phyloP scores from a whole-genome alignment of 805 yeast genomes.

The Candida boleticola region DNA sequence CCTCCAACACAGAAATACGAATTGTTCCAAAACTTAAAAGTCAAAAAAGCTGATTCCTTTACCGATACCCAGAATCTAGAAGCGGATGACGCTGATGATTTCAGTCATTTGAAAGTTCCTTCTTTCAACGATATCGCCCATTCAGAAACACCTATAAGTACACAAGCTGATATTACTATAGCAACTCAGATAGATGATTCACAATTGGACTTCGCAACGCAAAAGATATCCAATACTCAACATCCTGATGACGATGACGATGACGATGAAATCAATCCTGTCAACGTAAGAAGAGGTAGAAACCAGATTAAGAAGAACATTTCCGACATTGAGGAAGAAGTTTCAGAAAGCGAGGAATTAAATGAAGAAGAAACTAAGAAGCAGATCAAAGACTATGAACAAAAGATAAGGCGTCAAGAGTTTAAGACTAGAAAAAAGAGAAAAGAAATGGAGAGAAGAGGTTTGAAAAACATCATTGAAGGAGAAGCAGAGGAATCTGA shows the following conservation, averaged over 20 bases:
- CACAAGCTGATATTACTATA: conserved; percentile 12
- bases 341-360: conserved; percentile 15
- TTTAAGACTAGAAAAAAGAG: conserved; percentile 31
- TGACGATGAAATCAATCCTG: conserved; percentile 27
- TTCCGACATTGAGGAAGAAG: conserved; percentile 13
- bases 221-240: background rate
- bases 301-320: conserved; percentile 14
- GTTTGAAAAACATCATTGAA: conserved; percentile 61
- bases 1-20: conserved; percentile 7
- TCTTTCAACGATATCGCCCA: conserved; percentile 20
- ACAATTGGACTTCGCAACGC: background rate
- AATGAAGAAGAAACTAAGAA: conserved; percentile 24
- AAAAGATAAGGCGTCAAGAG: conserved; percentile 33
- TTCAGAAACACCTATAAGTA: conserved; percentile 11
- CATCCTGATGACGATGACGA: conserved; percentile 12
- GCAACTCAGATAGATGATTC: conserved; percentile 17
- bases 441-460: conserved; percentile 56
- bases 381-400: conserved; percentile 34
- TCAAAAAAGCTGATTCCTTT: background rate
- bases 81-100: conserved; percentile 7
- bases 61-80: conserved; percentile 9
- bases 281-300: conserved; percentile 22
- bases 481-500: conserved; percentile 88
- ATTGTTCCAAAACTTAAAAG: conserved; percentile 28
- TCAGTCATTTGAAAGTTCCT: conserved; percentile 13